Evolutionary conservation across 257 asterid species (phyloP).

Genomic region (Apocynum venetum): DNA sequence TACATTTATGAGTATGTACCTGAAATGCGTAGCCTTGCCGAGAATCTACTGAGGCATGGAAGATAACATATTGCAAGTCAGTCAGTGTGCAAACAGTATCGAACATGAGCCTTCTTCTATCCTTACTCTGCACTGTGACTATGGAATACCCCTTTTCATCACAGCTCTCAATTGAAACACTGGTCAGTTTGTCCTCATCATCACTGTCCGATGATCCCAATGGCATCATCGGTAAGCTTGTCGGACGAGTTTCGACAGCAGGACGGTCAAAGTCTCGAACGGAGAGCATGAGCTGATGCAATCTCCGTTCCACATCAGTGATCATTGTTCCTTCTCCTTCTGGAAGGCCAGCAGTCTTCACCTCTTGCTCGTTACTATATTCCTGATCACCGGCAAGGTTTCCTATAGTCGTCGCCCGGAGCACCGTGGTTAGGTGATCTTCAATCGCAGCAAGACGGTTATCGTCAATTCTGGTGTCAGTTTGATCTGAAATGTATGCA

Average conservation of each 20-base stretch:
- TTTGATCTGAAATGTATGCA: constrained; percentile 51
- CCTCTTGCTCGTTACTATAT: constrained; percentile 33
- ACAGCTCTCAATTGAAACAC: constrained; percentile 58
- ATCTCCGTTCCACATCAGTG: constrained; percentile 53
- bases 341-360: constrained; percentile 46
- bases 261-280: constrained; percentile 51
- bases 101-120: constrained; percentile 68
- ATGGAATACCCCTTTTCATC: constrained; percentile 66
- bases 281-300: constrained; percentile 75
- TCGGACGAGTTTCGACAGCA: background rate
- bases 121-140: constrained; percentile 57
- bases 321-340: constrained; percentile 44
- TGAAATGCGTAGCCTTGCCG: constrained; percentile 61
- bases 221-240: constrained; percentile 1
- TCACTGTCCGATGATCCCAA: constrained; percentile 11
- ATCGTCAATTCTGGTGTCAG: constrained; percentile 46
- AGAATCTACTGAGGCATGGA: constrained; percentile 71
- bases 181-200: constrained; percentile 27
- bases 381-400: constrained; percentile 19
- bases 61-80: constrained; percentile 68
- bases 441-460: constrained; percentile 54
- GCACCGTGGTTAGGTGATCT: constrained; percentile 61
- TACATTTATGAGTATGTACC: constrained; percentile 18
- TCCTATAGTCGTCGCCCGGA: constrained; percentile 47
- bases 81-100: constrained; percentile 80